A percentile compares a stretch with the other conserved stretches of the same genome.
Evolutionary conservation across 2,329 filamentous ascomycete genomes (phyloP).

Genomic region (Chaetothyriales sp.): DNA sequence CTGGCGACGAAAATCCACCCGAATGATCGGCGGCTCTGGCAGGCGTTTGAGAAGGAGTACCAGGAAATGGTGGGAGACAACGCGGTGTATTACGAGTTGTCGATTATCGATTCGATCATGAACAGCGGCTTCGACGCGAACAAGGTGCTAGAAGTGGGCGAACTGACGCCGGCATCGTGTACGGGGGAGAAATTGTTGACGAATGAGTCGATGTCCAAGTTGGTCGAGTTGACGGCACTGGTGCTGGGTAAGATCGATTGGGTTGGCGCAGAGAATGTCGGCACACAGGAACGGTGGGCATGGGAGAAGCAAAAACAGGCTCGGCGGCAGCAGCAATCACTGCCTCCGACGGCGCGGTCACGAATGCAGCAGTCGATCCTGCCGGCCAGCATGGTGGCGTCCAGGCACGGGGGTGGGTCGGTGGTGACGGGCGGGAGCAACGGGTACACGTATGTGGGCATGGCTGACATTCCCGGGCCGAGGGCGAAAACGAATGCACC

Average conservation of each 20-base stretch:
- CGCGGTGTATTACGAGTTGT: conserved; percentile 28
- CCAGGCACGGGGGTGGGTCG: conserved; percentile 1
- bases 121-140: conserved; percentile 24
- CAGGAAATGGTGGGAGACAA: conserved; percentile 23
- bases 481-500: conserved; percentile 11
- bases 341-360: conserved; percentile 1
- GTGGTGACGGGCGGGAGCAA: not conserved
- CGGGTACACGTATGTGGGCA: not conserved
- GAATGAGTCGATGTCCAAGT: conserved; percentile 6
- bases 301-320: conserved; percentile 1
- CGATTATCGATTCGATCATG: conserved; percentile 25
- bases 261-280: conserved; percentile 21
- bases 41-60: conserved; percentile 18
- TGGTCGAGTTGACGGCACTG: conserved; percentile 23
- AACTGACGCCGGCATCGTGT: conserved; percentile 22
- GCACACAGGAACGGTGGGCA: conserved; percentile 9
- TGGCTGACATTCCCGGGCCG: conserved; percentile 9
- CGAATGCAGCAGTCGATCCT: not conserved
- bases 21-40: conserved; percentile 18
- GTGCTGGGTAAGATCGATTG: conserved; percentile 27
- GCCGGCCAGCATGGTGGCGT: not conserved
- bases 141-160: conserved; percentile 22
- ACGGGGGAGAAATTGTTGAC: conserved; percentile 20
- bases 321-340: conserved; percentile 2
- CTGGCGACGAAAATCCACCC: conserved; percentile 19